Percentiles rank a stretch among this genome's conserved stretches.
phyloP scores from a whole-genome alignment of 2,329 filamentous ascomycete genomes.

The Pestalotiopsis sp. region DNA sequence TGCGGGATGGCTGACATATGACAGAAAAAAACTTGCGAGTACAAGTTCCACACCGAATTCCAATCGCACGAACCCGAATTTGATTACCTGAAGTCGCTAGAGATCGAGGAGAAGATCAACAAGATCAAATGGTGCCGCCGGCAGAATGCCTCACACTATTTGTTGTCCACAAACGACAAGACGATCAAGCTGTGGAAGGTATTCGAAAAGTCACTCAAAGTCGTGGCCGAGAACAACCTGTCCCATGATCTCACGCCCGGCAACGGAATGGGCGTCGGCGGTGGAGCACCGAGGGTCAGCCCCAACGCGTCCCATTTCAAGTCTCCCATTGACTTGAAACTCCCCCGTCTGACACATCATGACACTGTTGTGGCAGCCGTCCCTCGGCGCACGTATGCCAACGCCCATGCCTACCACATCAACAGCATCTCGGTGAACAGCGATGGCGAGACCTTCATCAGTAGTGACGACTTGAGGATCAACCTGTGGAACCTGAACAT shows the following conservation, averaged over 20 bases:
- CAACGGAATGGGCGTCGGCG: conserved; percentile 67
- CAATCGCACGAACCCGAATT: conserved; percentile 99
- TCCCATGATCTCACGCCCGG: conserved; percentile 89
- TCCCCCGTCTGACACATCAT: conserved; percentile 94
- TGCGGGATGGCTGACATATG: background rate
- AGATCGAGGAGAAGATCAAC: conserved; percentile 99
- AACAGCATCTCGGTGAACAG: conserved; percentile 99
- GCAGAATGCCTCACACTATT: conserved; percentile 97
- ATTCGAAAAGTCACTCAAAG: conserved; percentile 98
- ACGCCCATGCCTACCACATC: conserved; percentile 98
- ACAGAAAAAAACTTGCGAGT: conserved; percentile 99
- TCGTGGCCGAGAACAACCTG: conserved; percentile 98
- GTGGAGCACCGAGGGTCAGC: conserved; percentile 73
- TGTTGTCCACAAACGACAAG: conserved; percentile 98
- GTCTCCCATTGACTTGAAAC: conserved; percentile 80
- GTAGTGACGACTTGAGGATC: conserved; percentile 95
- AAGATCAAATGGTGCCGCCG: conserved; percentile 99
- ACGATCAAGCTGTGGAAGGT: conserved; percentile 99
- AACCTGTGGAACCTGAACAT: conserved; percentile 99
- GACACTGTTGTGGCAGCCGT: conserved; percentile 98
- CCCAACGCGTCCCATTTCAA: conserved; percentile 72
- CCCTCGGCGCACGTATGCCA: conserved; percentile 93
- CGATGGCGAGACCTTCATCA: conserved; percentile 98
- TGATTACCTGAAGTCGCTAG: conserved; percentile 97
- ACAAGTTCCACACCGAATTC: conserved; percentile 99